Base-by-base conservation (phyloP, 2,329 filamentous ascomycete genomes). In the Torrubiellomyces zombiae region DNA sequence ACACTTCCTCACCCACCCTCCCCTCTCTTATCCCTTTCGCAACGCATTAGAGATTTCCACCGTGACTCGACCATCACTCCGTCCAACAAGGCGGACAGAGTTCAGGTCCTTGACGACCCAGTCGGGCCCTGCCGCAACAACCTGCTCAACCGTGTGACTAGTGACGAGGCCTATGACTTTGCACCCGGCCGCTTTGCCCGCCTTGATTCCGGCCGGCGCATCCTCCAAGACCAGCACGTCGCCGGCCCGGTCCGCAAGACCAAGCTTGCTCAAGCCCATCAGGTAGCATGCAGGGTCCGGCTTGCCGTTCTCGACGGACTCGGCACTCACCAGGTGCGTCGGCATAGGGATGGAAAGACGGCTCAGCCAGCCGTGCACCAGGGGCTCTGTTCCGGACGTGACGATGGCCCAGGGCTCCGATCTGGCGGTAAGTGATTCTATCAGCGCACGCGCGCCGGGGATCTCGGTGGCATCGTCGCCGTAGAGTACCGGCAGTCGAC, bases 131-230 rank as follows among this genome's bases (percentile, higher is more conserved):
- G 82, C 81, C 23, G 64, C 67, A 32, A 62, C 54, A 24, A 92
- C 63, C 53, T 85, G 68, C 38, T 72, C 68, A 22, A 75, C 56
- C 14, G 66, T 70, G 53, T 93, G 85, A 42, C 80, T 91, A 27
- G 83, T 93, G 28, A 78, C 69, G 27, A 94, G 55, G n/a, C 74
- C 85, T 22, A 92, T 54, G 9, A 93, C 85, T 43, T 67, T 74
- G 56, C 78, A 93, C 2, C 82, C 83, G 7, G 85, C 85, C 1
- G 69, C 79, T 53, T 85, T 91, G 24, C 83, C 85, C 15, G 83
- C 72, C 35, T 56, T 62, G 42, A 93, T 80, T 5, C 85, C 85
- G 6, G 82, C 80, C 5, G 85, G 83, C 28, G 80, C 80, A 54
- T 94, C 85, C 53, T 94, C 85, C 18, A 93, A 55, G 24, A 94